phyloP scores from a whole-genome alignment of 2,329 filamentous ascomycete species.

The Paecilomyces formosus region DNA sequence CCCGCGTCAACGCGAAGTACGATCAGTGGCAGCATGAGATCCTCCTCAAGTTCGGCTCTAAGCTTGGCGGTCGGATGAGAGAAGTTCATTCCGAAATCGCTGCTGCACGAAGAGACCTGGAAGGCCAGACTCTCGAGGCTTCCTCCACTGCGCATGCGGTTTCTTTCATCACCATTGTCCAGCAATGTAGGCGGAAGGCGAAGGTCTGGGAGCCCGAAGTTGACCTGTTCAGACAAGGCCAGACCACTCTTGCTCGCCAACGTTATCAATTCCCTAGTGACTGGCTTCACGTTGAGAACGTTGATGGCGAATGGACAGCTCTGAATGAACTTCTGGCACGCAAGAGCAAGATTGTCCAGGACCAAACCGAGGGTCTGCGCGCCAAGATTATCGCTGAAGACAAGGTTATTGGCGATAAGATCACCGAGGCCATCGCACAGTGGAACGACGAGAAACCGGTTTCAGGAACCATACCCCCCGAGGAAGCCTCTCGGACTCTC shows the following conservation, averaged over 20 bases:
- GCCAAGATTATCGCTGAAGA: slow-evolving; percentile 95
- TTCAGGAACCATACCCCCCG: slow-evolving; percentile 84
- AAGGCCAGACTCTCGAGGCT: slow-evolving; percentile 84
- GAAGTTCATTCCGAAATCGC: slow-evolving; percentile 90
- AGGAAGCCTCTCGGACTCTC: slow-evolving; percentile 76
- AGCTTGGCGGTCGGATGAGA: slow-evolving; percentile 81
- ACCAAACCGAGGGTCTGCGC: slow-evolving; percentile 88
- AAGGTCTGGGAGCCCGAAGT: slow-evolving; percentile 94
- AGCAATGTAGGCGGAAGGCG: slow-evolving; percentile 90
- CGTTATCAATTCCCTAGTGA: slow-evolving; percentile 89
- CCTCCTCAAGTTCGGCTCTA: slow-evolving; percentile 80
- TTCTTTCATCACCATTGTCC: slow-evolving; percentile 95
- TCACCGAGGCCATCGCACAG: slow-evolving; percentile 71
- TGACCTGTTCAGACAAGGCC: slow-evolving; percentile 89
- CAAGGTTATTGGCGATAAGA: slow-evolving; percentile 80
- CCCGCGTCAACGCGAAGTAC: slow-evolving; percentile 97
- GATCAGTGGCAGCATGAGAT: slow-evolving; percentile 99
- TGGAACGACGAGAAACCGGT: slow-evolving; percentile 98
- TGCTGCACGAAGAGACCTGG: slow-evolving; percentile 80
- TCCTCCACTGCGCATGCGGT: slow-evolving; percentile 96
- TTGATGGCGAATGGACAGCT: slow-evolving; percentile 91
- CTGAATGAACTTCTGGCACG: slow-evolving; percentile 85
- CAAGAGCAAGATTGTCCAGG: slow-evolving; percentile 91
- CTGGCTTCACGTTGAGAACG: slow-evolving; percentile 93
- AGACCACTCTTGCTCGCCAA: slow-evolving; percentile 83